Base-by-base conservation (phyloP, 1,284 basidiomycete species). In the Cystobasidium sp. region DNA sequence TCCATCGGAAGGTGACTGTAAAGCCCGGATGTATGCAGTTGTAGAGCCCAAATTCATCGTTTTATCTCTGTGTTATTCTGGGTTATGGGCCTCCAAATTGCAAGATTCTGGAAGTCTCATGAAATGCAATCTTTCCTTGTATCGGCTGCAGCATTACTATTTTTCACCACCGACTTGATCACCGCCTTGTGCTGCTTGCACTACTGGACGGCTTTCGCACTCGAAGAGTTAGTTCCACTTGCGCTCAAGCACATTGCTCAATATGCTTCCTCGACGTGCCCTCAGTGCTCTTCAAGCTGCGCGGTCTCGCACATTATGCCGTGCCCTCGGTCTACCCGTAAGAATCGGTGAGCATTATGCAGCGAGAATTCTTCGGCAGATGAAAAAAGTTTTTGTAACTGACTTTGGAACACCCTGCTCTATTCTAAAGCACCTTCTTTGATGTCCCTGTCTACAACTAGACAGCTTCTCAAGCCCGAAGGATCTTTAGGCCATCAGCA, bases 251-350 rank as follows among this genome's bases (percentile, higher is more conserved):
- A n/a, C n/a, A n/a, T 31, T 31, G 5, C 5, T 14, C 47, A 49
- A 10, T 14, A 66, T 66, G 64, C 24, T 66, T n/a, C 51, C 64
- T 49, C 64, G 64, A 52, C 64, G 43, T 39, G 64, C 64, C 24
- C 64, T 66, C 8, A 52, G 64, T 53, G 64, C 64, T 20, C 49
- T 66, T 41, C 7, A 66, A 18, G 51, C 51, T 20, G 64, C 64
- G 37, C 64, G 64, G 14, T 52, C 39, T 5, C 47, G 64, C 12
- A 66, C 64, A 1, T n/a, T 53, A 18, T 66, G 31, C 49, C 64
- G 64, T 43, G n/a, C 39, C 18, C 51, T 66, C 12, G 64, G 64
- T 44, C 37, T 52, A 9, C 64, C 64, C 9, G 64, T 41, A 7
- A 51, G 44, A 46, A 6, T 39, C 12, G 49, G 64, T 66, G 37